Percentiles rank a stretch among this genome's conserved stretches.
Evolutionary conservation across 306 rosid genomes (phyloP).

Genomic region (Biancaea sappan): DNA sequence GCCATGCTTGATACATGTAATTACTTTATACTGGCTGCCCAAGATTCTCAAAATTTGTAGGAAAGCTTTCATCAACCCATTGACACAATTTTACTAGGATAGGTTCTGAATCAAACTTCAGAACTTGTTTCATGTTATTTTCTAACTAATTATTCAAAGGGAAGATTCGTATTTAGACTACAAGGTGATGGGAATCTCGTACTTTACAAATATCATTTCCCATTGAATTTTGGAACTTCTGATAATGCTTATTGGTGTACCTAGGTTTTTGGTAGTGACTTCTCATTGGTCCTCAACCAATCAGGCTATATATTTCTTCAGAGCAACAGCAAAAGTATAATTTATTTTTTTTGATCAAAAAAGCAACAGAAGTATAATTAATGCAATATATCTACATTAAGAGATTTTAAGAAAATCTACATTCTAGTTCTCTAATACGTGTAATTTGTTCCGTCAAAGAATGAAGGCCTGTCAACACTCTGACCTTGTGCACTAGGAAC

Average conservation of each 20-base stretch:
- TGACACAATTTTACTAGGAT: slow-evolving; percentile 51
- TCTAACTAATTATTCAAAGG: slow-evolving; percentile 26
- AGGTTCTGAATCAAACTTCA: slow-evolving; percentile 20
- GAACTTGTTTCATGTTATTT: slow-evolving; percentile 29
- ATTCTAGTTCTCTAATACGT: too few species aligned
- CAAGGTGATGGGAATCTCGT: slow-evolving; percentile 43
- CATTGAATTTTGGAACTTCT: not conserved
- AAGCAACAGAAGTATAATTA: slow-evolving; percentile 20
- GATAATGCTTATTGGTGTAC: slow-evolving; percentile 27
- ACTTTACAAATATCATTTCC: slow-evolving; percentile 36
- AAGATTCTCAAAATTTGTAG: slow-evolving; percentile 27
- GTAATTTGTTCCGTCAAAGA: too few species aligned
- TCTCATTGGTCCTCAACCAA: slow-evolving; percentile 17
- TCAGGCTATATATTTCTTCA: slow-evolving; percentile 10
- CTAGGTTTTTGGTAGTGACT: slow-evolving; percentile 6
- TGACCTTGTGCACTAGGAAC: too few species aligned
- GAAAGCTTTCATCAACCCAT: slow-evolving; percentile 39
- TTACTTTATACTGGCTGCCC: slow-evolving; percentile 29
- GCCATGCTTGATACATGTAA: slow-evolving; percentile 37
- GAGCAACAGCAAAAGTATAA: slow-evolving; percentile 1
- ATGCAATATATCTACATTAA: too few species aligned
- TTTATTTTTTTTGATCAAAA: too few species aligned
- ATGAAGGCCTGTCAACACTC: too few species aligned
- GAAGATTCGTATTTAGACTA: slow-evolving; percentile 39
- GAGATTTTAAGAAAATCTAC: too few species aligned